Conservation (phyloP, 2,329 filamentous ascomycete species). For the Penicillium capsulatum region DNA sequence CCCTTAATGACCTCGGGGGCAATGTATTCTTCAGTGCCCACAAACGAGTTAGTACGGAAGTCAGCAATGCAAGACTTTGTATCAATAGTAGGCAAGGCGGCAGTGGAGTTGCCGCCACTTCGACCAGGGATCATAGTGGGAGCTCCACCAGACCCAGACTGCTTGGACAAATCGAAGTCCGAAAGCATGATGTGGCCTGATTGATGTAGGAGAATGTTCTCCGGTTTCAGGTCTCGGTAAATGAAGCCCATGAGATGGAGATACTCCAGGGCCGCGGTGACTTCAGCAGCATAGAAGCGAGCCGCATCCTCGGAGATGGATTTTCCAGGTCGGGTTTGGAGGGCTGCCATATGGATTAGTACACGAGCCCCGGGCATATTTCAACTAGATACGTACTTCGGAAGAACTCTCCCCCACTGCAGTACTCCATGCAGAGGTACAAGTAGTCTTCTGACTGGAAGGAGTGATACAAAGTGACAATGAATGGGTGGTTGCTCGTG, state of each 20-base stretch:
- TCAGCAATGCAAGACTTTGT: slow-evolving; percentile 98
- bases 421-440: slow-evolving; percentile 99
- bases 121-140: slow-evolving; percentile 96
- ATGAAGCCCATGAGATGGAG: slow-evolving; percentile 99
- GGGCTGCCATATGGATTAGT: slow-evolving; percentile 47
- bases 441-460: slow-evolving; percentile 99
- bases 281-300: slow-evolving; percentile 94
- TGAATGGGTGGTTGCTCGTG: slow-evolving; percentile 98
- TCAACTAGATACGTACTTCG: slow-evolving; percentile 47
- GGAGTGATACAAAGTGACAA: slow-evolving; percentile 96
- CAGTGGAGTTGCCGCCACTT: slow-evolving; percentile 72
- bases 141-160: slow-evolving; percentile 91
- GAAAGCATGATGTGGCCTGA: slow-evolving; percentile 99
- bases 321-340: slow-evolving; percentile 95
- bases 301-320: slow-evolving; percentile 96
- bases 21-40: slow-evolving; percentile 98
- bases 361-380: slow-evolving; percentile 7
- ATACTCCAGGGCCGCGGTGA: slow-evolving; percentile 93
- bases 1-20: slow-evolving; percentile 98
- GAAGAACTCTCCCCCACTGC: slow-evolving; percentile 98
- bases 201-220: slow-evolving; percentile 95
- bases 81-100: slow-evolving; percentile 90
- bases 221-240: slow-evolving; percentile 94
- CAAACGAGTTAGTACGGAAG: slow-evolving; percentile 97
- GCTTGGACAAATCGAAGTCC: slow-evolving; percentile 96